Percentiles rank a stretch among this genome's conserved stretches.
Conservation (phyloP, 2,329 filamentous ascomycete genomes). For the Orbilia javanica region DNA sequence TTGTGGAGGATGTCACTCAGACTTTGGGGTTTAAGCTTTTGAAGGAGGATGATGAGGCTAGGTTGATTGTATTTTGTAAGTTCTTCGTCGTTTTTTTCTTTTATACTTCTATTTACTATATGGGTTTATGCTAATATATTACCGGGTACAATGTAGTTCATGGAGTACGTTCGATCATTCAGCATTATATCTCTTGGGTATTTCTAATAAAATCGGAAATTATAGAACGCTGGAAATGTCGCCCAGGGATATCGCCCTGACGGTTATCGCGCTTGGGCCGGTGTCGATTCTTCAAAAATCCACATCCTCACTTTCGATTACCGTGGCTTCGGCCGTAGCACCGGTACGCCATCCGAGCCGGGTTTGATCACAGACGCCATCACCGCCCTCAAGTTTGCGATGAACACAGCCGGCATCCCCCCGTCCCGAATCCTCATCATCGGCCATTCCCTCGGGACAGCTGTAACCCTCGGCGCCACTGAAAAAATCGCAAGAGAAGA, state of each 20-base stretch:
- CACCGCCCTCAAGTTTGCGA: slow-evolving; percentile 78
- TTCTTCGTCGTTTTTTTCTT: slow-evolving; percentile 63
- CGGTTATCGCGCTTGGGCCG: slow-evolving; percentile 81
- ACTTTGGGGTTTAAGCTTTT: slow-evolving; percentile 74
- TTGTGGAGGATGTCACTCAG: slow-evolving; percentile 70
- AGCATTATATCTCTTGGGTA: not conserved
- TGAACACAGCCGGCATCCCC: slow-evolving; percentile 74
- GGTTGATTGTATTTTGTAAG: slow-evolving; percentile 75
- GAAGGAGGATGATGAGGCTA: slow-evolving; percentile 73
- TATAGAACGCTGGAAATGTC: slow-evolving; percentile 85
- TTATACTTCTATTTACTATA: slow-evolving; percentile 6
- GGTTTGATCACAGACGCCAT: slow-evolving; percentile 85
- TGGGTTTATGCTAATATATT: slow-evolving; percentile 47
- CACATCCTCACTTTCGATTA: slow-evolving; percentile 93
- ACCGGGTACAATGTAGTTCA: slow-evolving; percentile 70
- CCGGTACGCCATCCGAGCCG: slow-evolving; percentile 81
- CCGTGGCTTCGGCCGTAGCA: slow-evolving; percentile 85
- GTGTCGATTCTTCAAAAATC: slow-evolving; percentile 75
- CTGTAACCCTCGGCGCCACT: slow-evolving; percentile 79
- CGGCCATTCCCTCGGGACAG: slow-evolving; percentile 90
- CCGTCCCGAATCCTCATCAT: slow-evolving; percentile 81
- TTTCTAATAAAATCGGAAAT: not conserved
- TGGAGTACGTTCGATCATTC: slow-evolving; percentile 68
- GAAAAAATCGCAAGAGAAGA: slow-evolving; percentile 74
- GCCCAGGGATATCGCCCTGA: slow-evolving; percentile 81